These are phyloP conservation scores for Cutaneotrichosporon dermatis DNA, from an alignment of 1,284 basidiomycete genomes.

Conservation along the genomic window DNA sequence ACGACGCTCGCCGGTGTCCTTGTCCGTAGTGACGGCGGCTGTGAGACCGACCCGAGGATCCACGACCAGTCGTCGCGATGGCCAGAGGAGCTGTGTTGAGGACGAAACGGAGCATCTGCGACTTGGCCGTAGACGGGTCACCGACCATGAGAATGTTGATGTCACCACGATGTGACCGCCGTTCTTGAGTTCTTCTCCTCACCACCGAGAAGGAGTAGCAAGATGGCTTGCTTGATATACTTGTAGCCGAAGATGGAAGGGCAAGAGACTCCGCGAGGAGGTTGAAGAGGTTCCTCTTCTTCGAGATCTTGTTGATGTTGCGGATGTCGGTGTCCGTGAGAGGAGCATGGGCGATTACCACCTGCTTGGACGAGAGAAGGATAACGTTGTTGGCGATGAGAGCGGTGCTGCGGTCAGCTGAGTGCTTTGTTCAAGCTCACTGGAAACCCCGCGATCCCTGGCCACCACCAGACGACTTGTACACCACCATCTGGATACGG, in stretches of 20 bases:
- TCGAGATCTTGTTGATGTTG: slow-evolving; percentile 90
- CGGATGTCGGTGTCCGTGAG: slow-evolving; percentile 94
- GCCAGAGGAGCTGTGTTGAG: slow-evolving; percentile 93
- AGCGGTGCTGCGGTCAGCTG: slow-evolving; percentile 62
- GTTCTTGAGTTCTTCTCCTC: slow-evolving; percentile 97
- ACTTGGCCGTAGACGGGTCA: slow-evolving; percentile 97
- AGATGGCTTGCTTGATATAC: slow-evolving; percentile 89
- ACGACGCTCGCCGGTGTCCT: slow-evolving; percentile 88
- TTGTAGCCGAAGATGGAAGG: slow-evolving; percentile 97
- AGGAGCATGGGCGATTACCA: slow-evolving; percentile 88
- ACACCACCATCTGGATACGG: slow-evolving; percentile 92
- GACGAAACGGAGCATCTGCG: slow-evolving; percentile 93
- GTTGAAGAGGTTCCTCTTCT: slow-evolving; percentile 74
- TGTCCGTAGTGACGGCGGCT: slow-evolving; percentile 96
- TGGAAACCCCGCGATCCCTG: slow-evolving; percentile 82
- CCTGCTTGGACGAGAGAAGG: slow-evolving; percentile 89
- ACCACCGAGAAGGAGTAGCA: slow-evolving; percentile 89
- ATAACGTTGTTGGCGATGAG: slow-evolving; percentile 95
- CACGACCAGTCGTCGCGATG: slow-evolving; percentile 96
- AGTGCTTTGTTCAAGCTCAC: slow-evolving; percentile 53
- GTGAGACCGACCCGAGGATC: slow-evolving; percentile 98
- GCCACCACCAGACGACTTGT: slow-evolving; percentile 85
- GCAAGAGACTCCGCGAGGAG: slow-evolving; percentile 92
- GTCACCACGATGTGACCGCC: slow-evolving; percentile 99
- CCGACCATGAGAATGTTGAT: slow-evolving; percentile 99